These are phyloP conservation scores for Elaphomyces granulatus DNA, from an alignment of 495 filamentous ascomycete species.

Conservation along the genomic window DNA sequence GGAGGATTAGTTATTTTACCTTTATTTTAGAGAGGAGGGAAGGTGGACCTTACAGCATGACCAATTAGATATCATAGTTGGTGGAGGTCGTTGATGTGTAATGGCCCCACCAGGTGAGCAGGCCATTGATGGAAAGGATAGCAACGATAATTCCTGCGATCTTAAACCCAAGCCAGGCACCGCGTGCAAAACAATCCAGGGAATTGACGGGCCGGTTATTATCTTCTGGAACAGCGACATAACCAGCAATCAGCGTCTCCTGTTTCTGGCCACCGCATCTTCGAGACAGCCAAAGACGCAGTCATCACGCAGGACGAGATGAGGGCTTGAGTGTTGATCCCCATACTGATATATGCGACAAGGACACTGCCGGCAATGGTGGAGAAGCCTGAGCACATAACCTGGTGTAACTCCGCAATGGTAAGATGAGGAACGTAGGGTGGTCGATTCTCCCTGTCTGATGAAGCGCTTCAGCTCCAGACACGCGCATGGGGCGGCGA, in stretches of 20 bases:
- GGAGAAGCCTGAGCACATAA: slow-evolving; percentile 70
- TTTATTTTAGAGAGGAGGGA: not conserved
- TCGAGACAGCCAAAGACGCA: slow-evolving; percentile 71
- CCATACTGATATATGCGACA: slow-evolving; percentile 65
- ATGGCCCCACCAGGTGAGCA: slow-evolving; percentile 78
- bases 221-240: slow-evolving; percentile 63
- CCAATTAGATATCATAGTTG: slow-evolving; percentile 64
- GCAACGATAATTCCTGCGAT: slow-evolving; percentile 75
- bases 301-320: slow-evolving; percentile 86
- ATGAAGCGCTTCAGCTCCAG: slow-evolving; percentile 88
- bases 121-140: slow-evolving; percentile 57
- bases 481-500: slow-evolving; percentile 78
- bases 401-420: slow-evolving; percentile 71
- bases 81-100: slow-evolving; percentile 53
- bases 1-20: not conserved
- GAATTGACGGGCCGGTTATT: slow-evolving; percentile 51
- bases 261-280: slow-evolving; percentile 83
- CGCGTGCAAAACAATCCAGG: slow-evolving; percentile 75
- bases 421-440: slow-evolving; percentile 77
- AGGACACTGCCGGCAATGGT: slow-evolving; percentile 64
- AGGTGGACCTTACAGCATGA: slow-evolving; percentile 39
- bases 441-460: slow-evolving; percentile 77
- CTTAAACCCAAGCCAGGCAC: slow-evolving; percentile 78
- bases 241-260: slow-evolving; percentile 65
- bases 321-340: slow-evolving; percentile 70